A percentile compares a stretch with the other conserved stretches of the same genome.
Evolutionary conservation across 2,329 filamentous ascomycete genomes (phyloP).

Genomic region (Xylariaceae sp.): DNA sequence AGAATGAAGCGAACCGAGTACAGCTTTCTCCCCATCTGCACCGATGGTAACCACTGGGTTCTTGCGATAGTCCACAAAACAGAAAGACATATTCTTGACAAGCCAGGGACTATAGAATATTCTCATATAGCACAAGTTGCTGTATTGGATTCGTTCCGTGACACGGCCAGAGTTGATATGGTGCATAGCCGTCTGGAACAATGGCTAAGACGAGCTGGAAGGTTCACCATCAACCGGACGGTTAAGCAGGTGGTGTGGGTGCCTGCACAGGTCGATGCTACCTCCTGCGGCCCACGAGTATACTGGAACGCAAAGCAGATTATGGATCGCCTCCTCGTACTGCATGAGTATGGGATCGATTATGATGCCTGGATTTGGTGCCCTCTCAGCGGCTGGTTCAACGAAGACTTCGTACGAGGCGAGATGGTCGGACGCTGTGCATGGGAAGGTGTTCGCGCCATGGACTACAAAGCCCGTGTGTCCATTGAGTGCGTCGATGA

Average conservation of each 20-base stretch:
- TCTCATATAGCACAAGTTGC: conserved; percentile 16
- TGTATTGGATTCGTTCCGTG: conserved; percentile 18
- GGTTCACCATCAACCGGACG: conserved; percentile 6
- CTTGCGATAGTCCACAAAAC: conserved; percentile 20
- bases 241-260: conserved; percentile 10
- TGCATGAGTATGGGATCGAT: not conserved
- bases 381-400: conserved; percentile 21
- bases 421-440: conserved; percentile 28
- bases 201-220: not conserved
- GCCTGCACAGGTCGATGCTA: conserved; percentile 16
- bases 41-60: conserved; percentile 21
- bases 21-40: conserved; percentile 21
- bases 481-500: conserved; percentile 21
- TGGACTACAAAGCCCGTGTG: conserved; percentile 24
- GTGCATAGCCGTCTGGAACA: not conserved
- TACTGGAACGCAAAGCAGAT: conserved; percentile 25
- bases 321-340: conserved; percentile 19
- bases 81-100: not conserved
- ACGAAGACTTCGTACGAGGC: conserved; percentile 21
- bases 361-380: conserved; percentile 20
- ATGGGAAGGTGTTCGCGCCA: conserved; percentile 11
- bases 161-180: not conserved
- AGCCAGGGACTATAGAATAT: not conserved
- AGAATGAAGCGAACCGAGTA: conserved; percentile 15
- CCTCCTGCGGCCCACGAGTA: conserved; percentile 22